Evolutionary conservation across 805 yeast species (phyloP).

Genomic region (Saccharomycopsis vini): DNA sequence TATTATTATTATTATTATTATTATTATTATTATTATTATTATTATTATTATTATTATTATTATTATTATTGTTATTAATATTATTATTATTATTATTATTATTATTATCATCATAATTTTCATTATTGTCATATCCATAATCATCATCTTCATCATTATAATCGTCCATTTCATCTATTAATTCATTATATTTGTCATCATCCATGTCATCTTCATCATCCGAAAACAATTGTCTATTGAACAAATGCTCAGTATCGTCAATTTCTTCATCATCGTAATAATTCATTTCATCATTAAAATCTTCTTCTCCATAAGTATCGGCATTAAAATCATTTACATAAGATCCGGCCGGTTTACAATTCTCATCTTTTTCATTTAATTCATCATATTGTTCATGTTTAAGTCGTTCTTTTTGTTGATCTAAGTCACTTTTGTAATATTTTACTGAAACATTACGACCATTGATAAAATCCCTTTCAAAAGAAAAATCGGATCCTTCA

Average conservation of each 20-base stretch:
- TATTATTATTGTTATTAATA: too few relatives aligned
- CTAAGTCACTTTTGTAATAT: constrained; percentile 29
- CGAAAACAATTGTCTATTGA: constrained; percentile 30
- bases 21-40: too few relatives aligned
- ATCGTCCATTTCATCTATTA: background rate
- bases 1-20: too few relatives aligned
- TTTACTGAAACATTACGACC: constrained; percentile 31
- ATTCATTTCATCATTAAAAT: constrained; percentile 28
- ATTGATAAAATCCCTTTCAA: constrained; percentile 24
- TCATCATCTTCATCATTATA: background rate
- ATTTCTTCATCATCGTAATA: constrained; percentile 25
- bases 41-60: too few relatives aligned
- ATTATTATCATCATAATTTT: background rate
- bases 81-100: too few relatives aligned
- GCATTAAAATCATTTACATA: constrained; percentile 24
- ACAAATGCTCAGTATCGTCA: constrained; percentile 32
- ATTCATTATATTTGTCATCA: background rate
- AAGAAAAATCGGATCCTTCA: constrained; percentile 28
- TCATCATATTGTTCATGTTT: background rate
- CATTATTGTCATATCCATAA: background rate
- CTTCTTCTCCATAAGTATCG: constrained; percentile 20
- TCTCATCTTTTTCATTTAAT: constrained; percentile 9
- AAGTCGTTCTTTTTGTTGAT: constrained; percentile 9
- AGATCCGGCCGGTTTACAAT: constrained; percentile 20
- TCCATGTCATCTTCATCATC: constrained; percentile 20